Evolutionary conservation across 768 basidiomycete genomes (phyloP).

Genomic region (Pseudohyphozyma bogoriensis): DNA sequence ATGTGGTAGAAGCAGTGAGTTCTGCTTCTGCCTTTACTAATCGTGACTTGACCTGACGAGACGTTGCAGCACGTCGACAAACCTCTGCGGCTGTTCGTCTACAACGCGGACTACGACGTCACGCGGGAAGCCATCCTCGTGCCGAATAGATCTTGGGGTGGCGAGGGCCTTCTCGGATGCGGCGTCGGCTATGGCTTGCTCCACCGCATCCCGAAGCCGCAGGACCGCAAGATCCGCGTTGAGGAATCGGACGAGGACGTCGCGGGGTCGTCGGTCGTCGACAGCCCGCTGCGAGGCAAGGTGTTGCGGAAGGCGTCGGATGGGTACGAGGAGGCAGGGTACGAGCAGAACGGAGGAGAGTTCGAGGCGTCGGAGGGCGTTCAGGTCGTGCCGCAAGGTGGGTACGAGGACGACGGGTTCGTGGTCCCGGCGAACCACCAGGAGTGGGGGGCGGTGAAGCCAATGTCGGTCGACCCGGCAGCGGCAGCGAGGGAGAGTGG

Average conservation of each 20-base stretch:
- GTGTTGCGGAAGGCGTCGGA: not conserved
- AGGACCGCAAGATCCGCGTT: slow-evolving; percentile 43
- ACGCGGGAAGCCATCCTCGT: slow-evolving; percentile 45
- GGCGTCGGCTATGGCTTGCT: slow-evolving; percentile 83
- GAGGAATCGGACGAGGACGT: not conserved
- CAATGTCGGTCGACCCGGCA: not conserved
- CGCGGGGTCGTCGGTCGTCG: not conserved
- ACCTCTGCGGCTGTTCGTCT: slow-evolving; percentile 86
- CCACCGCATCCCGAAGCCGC: slow-evolving; percentile 80
- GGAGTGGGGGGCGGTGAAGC: not conserved
- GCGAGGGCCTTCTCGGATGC: slow-evolving; percentile 87
- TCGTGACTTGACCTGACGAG: slow-evolving; percentile 10
- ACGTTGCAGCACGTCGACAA: slow-evolving; percentile 76
- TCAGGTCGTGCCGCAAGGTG: not conserved
- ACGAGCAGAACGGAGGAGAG: not conserved
- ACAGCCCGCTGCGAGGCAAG: not conserved
- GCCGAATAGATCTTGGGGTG: slow-evolving; percentile 95
- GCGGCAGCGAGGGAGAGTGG: not conserved
- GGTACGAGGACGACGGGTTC: not conserved
- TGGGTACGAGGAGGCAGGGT: slow-evolving; percentile 2
- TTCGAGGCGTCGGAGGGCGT: slow-evolving; percentile 11
- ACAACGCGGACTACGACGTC: slow-evolving; percentile 92
- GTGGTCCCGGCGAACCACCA: not conserved
- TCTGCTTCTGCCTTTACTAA: not conserved
- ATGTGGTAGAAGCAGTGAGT: slow-evolving; percentile 79